A percentile compares a stretch with the other conserved stretches of the same genome.
These are phyloP conservation scores for grape (Vitis vinifera) DNA, from an alignment of 164 flowering plant genomes.

Conservation along the genomic window DNA sequence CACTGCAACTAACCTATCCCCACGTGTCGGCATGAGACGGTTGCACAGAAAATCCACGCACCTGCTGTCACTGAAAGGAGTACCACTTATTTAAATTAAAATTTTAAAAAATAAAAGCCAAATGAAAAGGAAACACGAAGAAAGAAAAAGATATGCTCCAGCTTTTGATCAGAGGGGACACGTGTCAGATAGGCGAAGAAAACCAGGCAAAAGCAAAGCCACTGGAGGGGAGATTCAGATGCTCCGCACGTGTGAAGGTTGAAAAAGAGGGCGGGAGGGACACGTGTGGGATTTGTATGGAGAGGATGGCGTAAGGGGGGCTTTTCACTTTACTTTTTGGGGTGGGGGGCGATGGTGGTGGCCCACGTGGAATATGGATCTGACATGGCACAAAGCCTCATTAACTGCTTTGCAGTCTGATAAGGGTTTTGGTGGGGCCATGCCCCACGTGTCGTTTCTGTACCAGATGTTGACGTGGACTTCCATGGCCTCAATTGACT, in stretches of 20 bases:
- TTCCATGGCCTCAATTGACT: neutral
- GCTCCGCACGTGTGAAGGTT: slow-evolving; percentile 9
- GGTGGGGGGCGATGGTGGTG: neutral
- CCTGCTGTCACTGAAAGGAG: too few relatives aligned
- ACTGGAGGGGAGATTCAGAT: slow-evolving; percentile 11
- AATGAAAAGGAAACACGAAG: neutral
- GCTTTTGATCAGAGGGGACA: neutral
- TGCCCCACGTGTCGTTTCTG: neutral
- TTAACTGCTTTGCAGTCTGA: neutral
- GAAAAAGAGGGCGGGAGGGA: neutral
- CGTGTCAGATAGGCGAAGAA: neutral
- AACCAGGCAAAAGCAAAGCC: neutral
- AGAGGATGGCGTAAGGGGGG: neutral
- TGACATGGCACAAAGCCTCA: neutral
- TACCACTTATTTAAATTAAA: too few relatives aligned
- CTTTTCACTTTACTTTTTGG: slow-evolving; percentile 12
- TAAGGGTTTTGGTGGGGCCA: neutral
- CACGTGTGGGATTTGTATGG: slow-evolving; percentile 6
- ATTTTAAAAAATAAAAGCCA: too few relatives aligned
- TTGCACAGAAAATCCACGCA: too few relatives aligned
- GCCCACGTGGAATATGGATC: neutral
- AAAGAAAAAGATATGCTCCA: neutral
- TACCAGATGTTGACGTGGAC: neutral
- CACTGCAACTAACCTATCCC: too few relatives aligned
- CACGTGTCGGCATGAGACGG: too few relatives aligned